Base-by-base conservation (phyloP, 2,329 filamentous ascomycete genomes). In the Fusarium sp. region DNA sequence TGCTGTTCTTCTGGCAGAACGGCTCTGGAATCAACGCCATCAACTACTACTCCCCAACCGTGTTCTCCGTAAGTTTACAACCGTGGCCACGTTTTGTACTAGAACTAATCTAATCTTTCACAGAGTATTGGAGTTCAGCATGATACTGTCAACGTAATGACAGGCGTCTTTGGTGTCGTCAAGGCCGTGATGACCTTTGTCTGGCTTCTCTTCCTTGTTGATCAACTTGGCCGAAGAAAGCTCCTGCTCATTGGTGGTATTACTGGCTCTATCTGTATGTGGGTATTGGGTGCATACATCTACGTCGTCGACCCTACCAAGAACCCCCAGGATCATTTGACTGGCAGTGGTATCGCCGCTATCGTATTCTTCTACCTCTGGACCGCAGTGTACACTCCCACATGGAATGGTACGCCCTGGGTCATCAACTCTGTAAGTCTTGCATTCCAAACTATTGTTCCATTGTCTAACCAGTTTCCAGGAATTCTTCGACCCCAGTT, bases 321-420 rank as follows among this genome's bases (percentile, higher is more conserved):
- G 42, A 79, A 84, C 13, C 72, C 79, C 1, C 78, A 72, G 9
- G 79, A 79, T 10, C 78, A 75, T 74, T 48, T 84, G 86, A 62
- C 83, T 79, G 34, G 80, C 75, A 50, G 87, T 24, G 89, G 89
- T 7, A 88, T 89, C 60, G 87, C 87, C 3, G 89, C 89, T 28
- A 86, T 91, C 56, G 87, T 89, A 77, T 91, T 92, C 83, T 92
- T 93, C 83, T 92, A 92, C 76, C 83, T 92, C 5, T 92, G 89
- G 88, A 76, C 74, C 1, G 74, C 74, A 18, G 74, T 88, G 70
- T 91, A 91, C 78, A 90, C 88, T 0, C 88, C 85, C 0, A 84
- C 86, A 0, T 90, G 88, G 88, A 89, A 90, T 71, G 88, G 88
- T 9, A 90, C 88, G 0, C 89, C 89, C 0, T 91, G 90, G 90